phyloP scores from a whole-genome alignment of 2,329 filamentous ascomycete species.

The Rhynchosporium agropyri region DNA sequence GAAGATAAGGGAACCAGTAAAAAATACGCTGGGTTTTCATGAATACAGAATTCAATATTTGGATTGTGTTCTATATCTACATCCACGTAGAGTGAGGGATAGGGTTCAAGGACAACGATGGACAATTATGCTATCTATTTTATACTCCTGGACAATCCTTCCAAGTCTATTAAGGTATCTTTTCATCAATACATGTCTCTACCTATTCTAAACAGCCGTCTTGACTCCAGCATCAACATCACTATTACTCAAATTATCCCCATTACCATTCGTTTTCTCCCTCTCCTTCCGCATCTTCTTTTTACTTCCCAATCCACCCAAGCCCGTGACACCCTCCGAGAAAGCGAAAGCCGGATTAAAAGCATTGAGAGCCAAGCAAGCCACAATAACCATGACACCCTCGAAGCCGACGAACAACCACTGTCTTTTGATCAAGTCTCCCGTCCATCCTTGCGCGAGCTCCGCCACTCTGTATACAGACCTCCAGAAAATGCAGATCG shows the following conservation, averaged over 20 bases:
- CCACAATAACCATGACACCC: conserved; percentile 53
- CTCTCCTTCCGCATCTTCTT: conserved; percentile 21
- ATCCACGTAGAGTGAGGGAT: too few relatives aligned
- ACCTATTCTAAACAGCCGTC: not conserved
- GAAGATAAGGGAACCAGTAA: too few relatives aligned
- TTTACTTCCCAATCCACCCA: conserved; percentile 25
- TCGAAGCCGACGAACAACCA: conserved; percentile 61
- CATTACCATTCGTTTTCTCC: conserved; percentile 10
- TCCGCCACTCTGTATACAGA: conserved; percentile 60
- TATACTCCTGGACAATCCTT: not conserved
- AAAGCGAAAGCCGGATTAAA: conserved; percentile 46
- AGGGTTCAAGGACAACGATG: too few relatives aligned
- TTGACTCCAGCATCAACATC: conserved; percentile 19
- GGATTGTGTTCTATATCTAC: too few relatives aligned
- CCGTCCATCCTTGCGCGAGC: conserved; percentile 62
- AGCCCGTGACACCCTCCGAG: conserved; percentile 21
- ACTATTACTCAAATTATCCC: conserved; percentile 17
- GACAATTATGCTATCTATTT: not conserved
- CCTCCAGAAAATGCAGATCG: conserved; percentile 57
- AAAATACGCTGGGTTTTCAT: too few relatives aligned
- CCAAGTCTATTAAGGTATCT: conserved; percentile 15
- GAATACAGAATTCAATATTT: too few relatives aligned
- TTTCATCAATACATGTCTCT: not conserved
- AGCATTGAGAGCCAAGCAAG: conserved; percentile 49
- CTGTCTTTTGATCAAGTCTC: conserved; percentile 58